Percentiles rank a stretch among this genome's conserved stretches.
These are phyloP conservation scores for Mycena kentingensis DNA, from an alignment of 768 basidiomycete species.

Conservation along the genomic window DNA sequence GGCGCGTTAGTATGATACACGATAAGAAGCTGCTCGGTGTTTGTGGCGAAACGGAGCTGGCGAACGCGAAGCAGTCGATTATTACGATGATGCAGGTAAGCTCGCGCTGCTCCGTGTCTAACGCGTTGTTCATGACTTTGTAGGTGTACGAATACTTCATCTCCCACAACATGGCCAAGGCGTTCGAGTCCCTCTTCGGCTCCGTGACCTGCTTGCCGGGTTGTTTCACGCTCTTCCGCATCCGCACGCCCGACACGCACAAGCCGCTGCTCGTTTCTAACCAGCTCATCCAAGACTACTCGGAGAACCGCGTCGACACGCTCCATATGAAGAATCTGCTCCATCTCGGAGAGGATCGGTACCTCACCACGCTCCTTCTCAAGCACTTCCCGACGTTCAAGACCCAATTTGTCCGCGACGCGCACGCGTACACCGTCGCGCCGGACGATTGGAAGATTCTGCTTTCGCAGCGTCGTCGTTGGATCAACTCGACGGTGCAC, in stretches of 20 bases:
- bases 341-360: conserved; percentile 98
- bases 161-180: conserved; percentile 98
- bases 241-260: conserved; percentile 92
- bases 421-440: no score
- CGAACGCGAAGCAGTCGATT: conserved; percentile 93
- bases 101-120: background rate
- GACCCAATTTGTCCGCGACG: conserved; percentile 93
- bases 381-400: conserved; percentile 95
- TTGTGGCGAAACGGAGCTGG: conserved; percentile 91
- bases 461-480: no score
- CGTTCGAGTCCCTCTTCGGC: conserved; percentile 95
- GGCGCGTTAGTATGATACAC: conserved; percentile 89
- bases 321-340: conserved; percentile 98
- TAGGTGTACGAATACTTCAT: conserved; percentile 99
- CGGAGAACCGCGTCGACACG: conserved; percentile 95
- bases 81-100: conserved; percentile 95
- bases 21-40: conserved; percentile 93
- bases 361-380: conserved; percentile 91
- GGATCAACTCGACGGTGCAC: no score
- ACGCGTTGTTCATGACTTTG: conserved; percentile 1
- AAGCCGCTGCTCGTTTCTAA: conserved; percentile 94
- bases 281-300: conserved; percentile 88
- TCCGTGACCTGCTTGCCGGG: conserved; percentile 98
- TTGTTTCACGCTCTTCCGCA: conserved; percentile 97
- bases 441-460: no score